A percentile compares a stretch with the other conserved stretches of the same genome.
Evolutionary conservation across 2,329 filamentous ascomycete species (phyloP).

Genomic region (Mycosphaerella sp.): DNA sequence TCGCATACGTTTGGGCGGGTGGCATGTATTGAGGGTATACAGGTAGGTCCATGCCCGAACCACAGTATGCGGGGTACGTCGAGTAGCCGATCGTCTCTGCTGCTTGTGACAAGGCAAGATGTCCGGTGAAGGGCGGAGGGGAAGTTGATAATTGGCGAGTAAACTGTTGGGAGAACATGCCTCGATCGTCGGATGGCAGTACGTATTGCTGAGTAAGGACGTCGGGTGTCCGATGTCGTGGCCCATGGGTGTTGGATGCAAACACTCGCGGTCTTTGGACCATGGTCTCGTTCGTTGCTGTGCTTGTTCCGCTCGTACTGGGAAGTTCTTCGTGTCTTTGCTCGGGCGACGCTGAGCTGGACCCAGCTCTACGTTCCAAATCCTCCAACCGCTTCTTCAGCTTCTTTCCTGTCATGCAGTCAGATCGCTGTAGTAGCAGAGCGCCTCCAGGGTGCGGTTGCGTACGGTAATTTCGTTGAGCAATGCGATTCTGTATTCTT

Average conservation of each 20-base stretch:
- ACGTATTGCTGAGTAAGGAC: slow-evolving; percentile 29
- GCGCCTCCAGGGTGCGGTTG: background rate
- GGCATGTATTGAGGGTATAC: slow-evolving; percentile 50
- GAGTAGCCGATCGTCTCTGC: slow-evolving; percentile 54
- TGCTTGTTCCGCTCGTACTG: slow-evolving; percentile 17
- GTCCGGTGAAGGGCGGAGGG: slow-evolving; percentile 58
- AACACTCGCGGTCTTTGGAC: slow-evolving; percentile 25
- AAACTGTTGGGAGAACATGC: slow-evolving; percentile 60
- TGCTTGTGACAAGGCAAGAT: slow-evolving; percentile 57
- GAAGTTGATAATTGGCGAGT: slow-evolving; percentile 64
- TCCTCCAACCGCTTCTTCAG: slow-evolving; percentile 84
- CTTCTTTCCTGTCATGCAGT: slow-evolving; percentile 64
- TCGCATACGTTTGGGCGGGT: slow-evolving; percentile 36
- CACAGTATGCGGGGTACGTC: slow-evolving; percentile 22
- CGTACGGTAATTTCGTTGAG: slow-evolving; percentile 89
- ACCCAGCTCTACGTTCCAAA: slow-evolving; percentile 68
- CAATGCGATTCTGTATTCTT: slow-evolving; percentile 95
- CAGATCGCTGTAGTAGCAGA: slow-evolving; percentile 10
- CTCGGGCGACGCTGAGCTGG: slow-evolving; percentile 55
- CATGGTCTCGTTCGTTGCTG: slow-evolving; percentile 1
- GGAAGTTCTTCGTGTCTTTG: slow-evolving; percentile 51
- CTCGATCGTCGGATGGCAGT: slow-evolving; percentile 49
- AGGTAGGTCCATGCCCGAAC: slow-evolving; percentile 37
- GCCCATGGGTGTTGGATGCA: slow-evolving; percentile 15
- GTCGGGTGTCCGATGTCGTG: slow-evolving; percentile 25